Percentiles rank a stretch among this genome's conserved stretches.
Conservation (phyloP, 805 yeast genomes). For the Candida saitoana region DNA sequence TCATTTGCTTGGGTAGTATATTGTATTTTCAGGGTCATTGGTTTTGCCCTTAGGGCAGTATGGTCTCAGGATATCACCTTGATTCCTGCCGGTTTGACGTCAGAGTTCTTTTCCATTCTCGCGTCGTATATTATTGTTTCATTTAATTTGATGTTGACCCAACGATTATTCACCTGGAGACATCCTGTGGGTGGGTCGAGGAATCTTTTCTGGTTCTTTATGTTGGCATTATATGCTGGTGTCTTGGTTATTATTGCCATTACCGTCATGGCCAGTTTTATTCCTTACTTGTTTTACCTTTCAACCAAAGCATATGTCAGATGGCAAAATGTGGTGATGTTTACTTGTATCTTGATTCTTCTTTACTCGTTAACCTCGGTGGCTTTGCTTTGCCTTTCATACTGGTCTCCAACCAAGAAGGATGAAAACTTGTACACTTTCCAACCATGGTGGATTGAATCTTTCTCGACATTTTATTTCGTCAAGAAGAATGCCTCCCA, state of each 20-base stretch:
- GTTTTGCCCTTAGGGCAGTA: constrained; percentile 51
- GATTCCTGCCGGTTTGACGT: constrained; percentile 50
- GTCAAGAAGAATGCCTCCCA: constrained; percentile 51
- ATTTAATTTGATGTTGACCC: constrained; percentile 60
- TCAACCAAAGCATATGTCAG: constrained; percentile 22
- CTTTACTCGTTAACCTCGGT: constrained; percentile 53
- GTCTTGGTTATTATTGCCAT: constrained; percentile 55
- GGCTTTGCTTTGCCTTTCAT: constrained; percentile 44
- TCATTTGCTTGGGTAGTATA: constrained; percentile 50
- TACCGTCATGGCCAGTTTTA: constrained; percentile 59
- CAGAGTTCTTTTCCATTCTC: constrained; percentile 51
- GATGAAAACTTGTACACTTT: constrained; percentile 53
- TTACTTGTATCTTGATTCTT: constrained; percentile 27
- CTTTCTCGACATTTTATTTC: constrained; percentile 56
- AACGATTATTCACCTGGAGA: constrained; percentile 70
- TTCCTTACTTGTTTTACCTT: constrained; percentile 59
- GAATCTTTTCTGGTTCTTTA: constrained; percentile 43
- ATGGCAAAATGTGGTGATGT: constrained; percentile 26
- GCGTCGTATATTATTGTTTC: constrained; percentile 55
- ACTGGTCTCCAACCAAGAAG: constrained; percentile 51
- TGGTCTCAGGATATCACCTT: constrained; percentile 52
- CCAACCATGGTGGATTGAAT: constrained; percentile 78
- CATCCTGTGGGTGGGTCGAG: constrained; percentile 67
- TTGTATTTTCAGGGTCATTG: constrained; percentile 49
- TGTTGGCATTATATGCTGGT: constrained; percentile 47